Evolutionary conservation across 108 stramenopile genomes (phyloP), one percentile per base, ranked within the genome.

Genomic region (Nitzschia palea): DNA sequence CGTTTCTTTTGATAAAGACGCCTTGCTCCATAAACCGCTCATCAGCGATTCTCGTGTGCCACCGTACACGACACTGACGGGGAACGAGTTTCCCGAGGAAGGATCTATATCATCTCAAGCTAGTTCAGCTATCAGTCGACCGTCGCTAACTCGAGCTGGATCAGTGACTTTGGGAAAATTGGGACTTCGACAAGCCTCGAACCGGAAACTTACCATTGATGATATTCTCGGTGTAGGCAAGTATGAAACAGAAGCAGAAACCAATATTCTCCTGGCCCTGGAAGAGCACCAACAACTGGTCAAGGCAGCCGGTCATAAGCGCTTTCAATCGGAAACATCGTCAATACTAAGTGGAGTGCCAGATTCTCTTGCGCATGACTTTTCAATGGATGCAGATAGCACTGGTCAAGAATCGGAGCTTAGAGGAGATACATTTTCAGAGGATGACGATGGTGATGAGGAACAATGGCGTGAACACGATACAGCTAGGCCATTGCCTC

Each of bases 171-270:
- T 23, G n/a, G 62, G 62, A 3, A 14, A 36, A 10, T 22, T 40
- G n/a, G 30, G 35, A 12, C 4, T 3, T 6, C 12, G 27, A n/a
- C 34, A 45, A 22, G n/a, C 8, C 6, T 29, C 34, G 8, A 37
- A 6, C 18, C 10, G 43, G 45, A 65, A 65, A 25, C 15, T 65
- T 15, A 53, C 50, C 17, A 65, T 65, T 36, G 67, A 56, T 57
- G 67, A 68, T 50, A 8, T 68, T 33, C 18, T 68, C 2, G 58
- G 44, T 4, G 25, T 20, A 20, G 61, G 70, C 3, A 45, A 30
- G 62, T 71, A 55, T 30, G 70, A 71, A 31, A 42, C 40, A 2
- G 70, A 62, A 20, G 70, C 70, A 4, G 70, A 71, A 63, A 63
- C 70, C 28, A 52, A 51, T 44, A 62, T 71, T 29, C 36, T 71